These are phyloP conservation scores for Zygosaccharomyces sapae DNA, from an alignment of 1,139 yeast species.

Conservation along the genomic window DNA sequence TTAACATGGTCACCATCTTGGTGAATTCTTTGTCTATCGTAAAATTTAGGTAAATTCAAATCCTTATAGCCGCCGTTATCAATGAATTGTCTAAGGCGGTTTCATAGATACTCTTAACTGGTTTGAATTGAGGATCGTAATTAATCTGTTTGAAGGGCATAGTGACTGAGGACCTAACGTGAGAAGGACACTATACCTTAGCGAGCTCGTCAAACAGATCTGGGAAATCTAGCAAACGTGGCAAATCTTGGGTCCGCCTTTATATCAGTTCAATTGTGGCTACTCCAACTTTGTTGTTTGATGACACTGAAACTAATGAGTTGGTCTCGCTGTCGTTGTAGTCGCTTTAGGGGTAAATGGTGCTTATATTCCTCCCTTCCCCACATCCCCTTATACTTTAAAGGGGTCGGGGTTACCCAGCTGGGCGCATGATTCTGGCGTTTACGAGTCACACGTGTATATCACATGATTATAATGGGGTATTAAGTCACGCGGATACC, in stretches of 20 bases:
- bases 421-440: background rate
- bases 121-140: conserved; percentile 74
- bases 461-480: too few relatives aligned
- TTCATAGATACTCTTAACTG: conserved; percentile 74
- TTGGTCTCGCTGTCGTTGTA: background rate
- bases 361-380: background rate
- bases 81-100: conserved; percentile 75
- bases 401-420: too few relatives aligned
- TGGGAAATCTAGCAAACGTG: too few relatives aligned
- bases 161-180: too few relatives aligned
- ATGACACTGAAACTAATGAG: too few relatives aligned
- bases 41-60: conserved; percentile 78
- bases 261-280: background rate
- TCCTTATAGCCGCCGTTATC: conserved; percentile 69
- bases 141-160: conserved; percentile 38
- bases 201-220: too few relatives aligned
- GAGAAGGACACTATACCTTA: too few relatives aligned
- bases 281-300: background rate
- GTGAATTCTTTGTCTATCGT: conserved; percentile 52
- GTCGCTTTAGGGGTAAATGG: background rate
- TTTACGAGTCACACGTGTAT: too few relatives aligned
- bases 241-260: background rate
- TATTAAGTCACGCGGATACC: background rate
- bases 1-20: conserved; percentile 29
- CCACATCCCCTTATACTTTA: too few relatives aligned